Evolutionary conservation across 371 early-diverging fungal genomes (phyloP).

Genomic region (Rhizopus delemar): DNA sequence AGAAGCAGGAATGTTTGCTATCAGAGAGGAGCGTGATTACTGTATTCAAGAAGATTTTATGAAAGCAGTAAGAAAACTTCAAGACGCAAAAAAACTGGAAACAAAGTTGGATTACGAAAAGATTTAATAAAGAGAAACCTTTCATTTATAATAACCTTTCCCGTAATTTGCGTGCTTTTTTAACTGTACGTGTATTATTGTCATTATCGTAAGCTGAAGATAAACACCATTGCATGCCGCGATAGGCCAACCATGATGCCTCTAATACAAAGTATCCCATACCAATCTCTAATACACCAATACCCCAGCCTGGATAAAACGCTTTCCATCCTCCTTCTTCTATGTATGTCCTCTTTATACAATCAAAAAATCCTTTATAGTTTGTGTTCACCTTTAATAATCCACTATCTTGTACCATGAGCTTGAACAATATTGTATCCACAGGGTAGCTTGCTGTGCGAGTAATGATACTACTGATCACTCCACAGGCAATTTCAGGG

Average conservation of each 20-base stretch:
- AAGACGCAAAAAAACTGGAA: slow-evolving; percentile 98
- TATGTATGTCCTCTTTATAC: slow-evolving; percentile 28
- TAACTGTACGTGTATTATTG: slow-evolving; percentile 11
- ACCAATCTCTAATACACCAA: slow-evolving; percentile 38
- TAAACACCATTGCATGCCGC: slow-evolving; percentile 34
- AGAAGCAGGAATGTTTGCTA: slow-evolving; percentile 99
- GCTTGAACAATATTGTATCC: slow-evolving; percentile 55
- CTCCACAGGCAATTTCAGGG: slow-evolving; percentile 60
- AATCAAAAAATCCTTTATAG: slow-evolving; percentile 56
- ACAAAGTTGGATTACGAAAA: slow-evolving; percentile 96
- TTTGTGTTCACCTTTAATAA: slow-evolving; percentile 41
- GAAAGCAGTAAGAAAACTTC: slow-evolving; percentile 99
- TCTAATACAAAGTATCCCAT: slow-evolving; percentile 44
- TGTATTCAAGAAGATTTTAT: slow-evolving; percentile 99
- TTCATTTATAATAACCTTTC: slow-evolving; percentile 16
- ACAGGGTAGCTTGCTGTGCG: slow-evolving; percentile 54
- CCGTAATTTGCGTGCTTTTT: slow-evolving; percentile 26
- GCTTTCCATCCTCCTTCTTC: slow-evolving; percentile 43
- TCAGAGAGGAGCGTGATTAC: slow-evolving; percentile 98
- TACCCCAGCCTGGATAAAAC: slow-evolving; percentile 50
- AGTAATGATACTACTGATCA: slow-evolving; percentile 55
- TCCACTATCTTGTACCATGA: slow-evolving; percentile 56
- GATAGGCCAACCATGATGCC: slow-evolving; percentile 44
- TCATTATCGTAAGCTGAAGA: slow-evolving; percentile 13
- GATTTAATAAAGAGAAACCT: slow-evolving; percentile 47